Percentiles rank a stretch among this genome's conserved stretches.
These are phyloP conservation scores for Falciphora oryzae DNA, from an alignment of 2,329 filamentous ascomycete genomes.

Conservation along the genomic window DNA sequence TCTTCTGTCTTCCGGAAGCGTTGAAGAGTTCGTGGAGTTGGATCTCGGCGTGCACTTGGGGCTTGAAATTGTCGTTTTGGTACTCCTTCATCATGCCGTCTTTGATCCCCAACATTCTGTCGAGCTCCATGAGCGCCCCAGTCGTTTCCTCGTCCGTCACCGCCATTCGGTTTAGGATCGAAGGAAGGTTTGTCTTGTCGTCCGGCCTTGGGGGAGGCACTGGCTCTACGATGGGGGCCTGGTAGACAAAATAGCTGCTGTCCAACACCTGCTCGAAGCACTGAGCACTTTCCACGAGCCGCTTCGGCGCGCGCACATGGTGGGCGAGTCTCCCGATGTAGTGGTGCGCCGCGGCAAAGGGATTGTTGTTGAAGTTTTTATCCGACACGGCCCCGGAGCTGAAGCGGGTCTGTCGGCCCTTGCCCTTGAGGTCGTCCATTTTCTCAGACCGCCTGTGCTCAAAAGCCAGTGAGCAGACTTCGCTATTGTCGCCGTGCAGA, in stretches of 20 bases:
- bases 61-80: conserved; percentile 15
- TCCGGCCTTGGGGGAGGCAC: conserved; percentile 21
- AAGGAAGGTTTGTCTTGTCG: conserved; percentile 22
- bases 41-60: conserved; percentile 39
- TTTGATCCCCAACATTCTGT: conserved; percentile 22
- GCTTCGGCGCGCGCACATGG: conserved; percentile 31
- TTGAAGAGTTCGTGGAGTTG: conserved; percentile 41
- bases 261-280: background rate
- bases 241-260: background rate
- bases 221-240: conserved; percentile 18
- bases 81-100: conserved; percentile 22
- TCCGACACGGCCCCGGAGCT: background rate
- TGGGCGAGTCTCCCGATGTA: conserved; percentile 39
- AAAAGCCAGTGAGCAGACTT: background rate
- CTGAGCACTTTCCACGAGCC: conserved; percentile 29
- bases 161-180: conserved; percentile 27
- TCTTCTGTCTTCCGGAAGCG: conserved; percentile 11
- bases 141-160: conserved; percentile 9
- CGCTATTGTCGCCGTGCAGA: background rate
- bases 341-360: conserved; percentile 30
- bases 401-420: background rate
- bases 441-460: background rate
- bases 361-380: background rate
- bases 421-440: background rate
- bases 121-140: conserved; percentile 19